These are phyloP conservation scores for Chenopodium suecicum DNA, from an alignment of 148 eudicot genomes.

Conservation along the genomic window DNA sequence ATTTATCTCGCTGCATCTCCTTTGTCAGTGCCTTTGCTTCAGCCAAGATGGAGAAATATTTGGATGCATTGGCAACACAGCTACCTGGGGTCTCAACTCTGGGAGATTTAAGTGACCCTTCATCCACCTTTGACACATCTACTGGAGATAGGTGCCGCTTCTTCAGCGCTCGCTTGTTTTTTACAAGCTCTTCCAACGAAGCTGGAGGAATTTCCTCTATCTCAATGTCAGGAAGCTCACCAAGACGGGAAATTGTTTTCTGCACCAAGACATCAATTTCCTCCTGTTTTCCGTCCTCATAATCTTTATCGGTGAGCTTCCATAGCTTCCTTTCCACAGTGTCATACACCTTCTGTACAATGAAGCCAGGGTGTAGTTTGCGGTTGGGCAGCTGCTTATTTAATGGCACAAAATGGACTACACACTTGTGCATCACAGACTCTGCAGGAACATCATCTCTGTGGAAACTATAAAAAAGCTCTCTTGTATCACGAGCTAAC, in stretches of 20 bases:
- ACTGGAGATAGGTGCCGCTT: slow-evolving; percentile 55
- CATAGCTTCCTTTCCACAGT: slow-evolving; percentile 71
- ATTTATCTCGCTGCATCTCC: slow-evolving; percentile 74
- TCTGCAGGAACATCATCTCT: slow-evolving; percentile 97
- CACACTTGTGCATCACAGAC: slow-evolving; percentile 96
- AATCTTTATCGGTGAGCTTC: slow-evolving; percentile 90
- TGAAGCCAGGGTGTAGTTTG: slow-evolving; percentile 81
- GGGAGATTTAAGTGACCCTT: slow-evolving; percentile 42
- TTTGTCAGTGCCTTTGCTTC: slow-evolving; percentile 62
- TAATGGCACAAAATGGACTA: slow-evolving; percentile 83
- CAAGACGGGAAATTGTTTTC: slow-evolving; percentile 73
- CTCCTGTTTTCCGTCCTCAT: slow-evolving; percentile 79
- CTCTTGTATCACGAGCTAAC: slow-evolving; percentile 82
- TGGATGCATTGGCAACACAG: slow-evolving; percentile 47
- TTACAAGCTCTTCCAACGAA: slow-evolving; percentile 56
- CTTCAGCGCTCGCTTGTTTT: slow-evolving; percentile 51
- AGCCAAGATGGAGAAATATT: slow-evolving; percentile 50
- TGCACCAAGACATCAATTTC: slow-evolving; percentile 87
- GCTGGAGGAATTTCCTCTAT: slow-evolving; percentile 40
- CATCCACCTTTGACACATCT: slow-evolving; percentile 84
- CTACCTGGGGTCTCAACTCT: slow-evolving; percentile 81
- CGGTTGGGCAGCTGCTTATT: slow-evolving; percentile 83
- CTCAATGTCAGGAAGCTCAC: slow-evolving; percentile 74
- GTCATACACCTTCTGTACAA: slow-evolving; percentile 91
- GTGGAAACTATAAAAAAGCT: slow-evolving; percentile 91